Conservation (phyloP, 371 early-diverging fungal genomes). For the Batkoa obscura region DNA sequence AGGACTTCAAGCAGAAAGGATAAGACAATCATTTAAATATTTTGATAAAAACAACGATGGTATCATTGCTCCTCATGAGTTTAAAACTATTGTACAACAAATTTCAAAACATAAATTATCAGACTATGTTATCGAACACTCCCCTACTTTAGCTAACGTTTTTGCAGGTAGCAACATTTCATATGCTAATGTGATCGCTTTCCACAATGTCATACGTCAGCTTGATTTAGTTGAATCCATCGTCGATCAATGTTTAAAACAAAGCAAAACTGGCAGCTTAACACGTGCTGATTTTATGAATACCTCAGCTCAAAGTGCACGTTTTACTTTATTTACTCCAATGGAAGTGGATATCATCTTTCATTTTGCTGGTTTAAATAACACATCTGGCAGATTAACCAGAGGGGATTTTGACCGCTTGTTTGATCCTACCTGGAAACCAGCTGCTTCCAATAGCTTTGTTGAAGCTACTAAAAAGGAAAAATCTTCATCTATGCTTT, state of each 20-base stretch:
- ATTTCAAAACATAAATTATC: conserved; percentile 49
- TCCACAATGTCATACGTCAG: conserved; percentile 52
- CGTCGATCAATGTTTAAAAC: conserved; percentile 29
- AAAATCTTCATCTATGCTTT: conserved; percentile 11
- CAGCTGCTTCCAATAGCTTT: conserved; percentile 5
- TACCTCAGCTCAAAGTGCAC: conserved; percentile 31
- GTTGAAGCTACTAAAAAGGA: conserved; percentile 5
- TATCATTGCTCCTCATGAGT: conserved; percentile 38
- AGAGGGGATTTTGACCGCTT: conserved; percentile 38
- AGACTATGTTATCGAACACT: conserved; percentile 40
- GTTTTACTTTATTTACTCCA: conserved; percentile 52
- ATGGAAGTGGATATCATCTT: conserved; percentile 70
- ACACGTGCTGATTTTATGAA: conserved; percentile 38
- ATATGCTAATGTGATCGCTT: conserved; percentile 41
- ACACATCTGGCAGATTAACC: conserved; percentile 26
- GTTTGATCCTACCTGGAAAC: conserved; percentile 41
- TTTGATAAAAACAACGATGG: conserved; percentile 46
- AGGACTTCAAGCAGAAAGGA: conserved; percentile 54
- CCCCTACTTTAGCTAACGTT: conserved; percentile 41
- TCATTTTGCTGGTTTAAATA: conserved; percentile 50
- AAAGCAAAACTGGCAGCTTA: conserved; percentile 29
- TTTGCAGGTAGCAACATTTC: conserved; percentile 33
- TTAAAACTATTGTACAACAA: conserved; percentile 39
- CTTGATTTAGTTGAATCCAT: conserved; percentile 51
- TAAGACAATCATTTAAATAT: conserved; percentile 57